Percentiles rank a stretch among this genome's conserved stretches.
phyloP scores from a whole-genome alignment of 2,329 filamentous ascomycete genomes.

The Colletotrichum costaricense region DNA sequence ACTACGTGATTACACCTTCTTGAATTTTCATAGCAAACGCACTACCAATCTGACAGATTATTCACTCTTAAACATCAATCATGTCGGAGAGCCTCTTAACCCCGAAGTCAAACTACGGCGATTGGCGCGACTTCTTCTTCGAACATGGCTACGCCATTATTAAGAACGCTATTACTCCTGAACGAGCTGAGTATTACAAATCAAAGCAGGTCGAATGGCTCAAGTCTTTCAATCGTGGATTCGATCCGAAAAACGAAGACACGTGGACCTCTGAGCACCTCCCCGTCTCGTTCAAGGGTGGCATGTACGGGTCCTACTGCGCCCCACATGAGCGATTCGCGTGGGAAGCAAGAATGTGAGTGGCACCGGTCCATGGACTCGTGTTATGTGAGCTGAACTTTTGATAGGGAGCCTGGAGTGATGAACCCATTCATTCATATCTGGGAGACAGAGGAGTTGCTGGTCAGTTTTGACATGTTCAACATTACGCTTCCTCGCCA shows the following conservation, averaged over 20 bases:
- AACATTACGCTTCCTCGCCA: slow-evolving; percentile 53
- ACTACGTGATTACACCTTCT: too few species aligned
- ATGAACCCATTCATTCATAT: slow-evolving; percentile 53
- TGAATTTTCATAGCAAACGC: too few species aligned
- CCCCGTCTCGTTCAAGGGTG: slow-evolving; percentile 54
- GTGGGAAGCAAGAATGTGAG: slow-evolving; percentile 52
- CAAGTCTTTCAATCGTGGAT: slow-evolving; percentile 52
- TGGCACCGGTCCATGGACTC: neutral
- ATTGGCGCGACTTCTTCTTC: slow-evolving; percentile 56
- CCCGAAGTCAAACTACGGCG: slow-evolving; percentile 15
- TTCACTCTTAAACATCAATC: neutral
- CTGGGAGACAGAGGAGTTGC: slow-evolving; percentile 47
- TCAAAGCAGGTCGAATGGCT: slow-evolving; percentile 56
- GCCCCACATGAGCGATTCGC: slow-evolving; percentile 54
- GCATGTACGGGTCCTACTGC: slow-evolving; percentile 54
- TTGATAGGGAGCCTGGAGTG: slow-evolving; percentile 48
- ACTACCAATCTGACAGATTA: too few species aligned
- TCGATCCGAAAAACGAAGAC: slow-evolving; percentile 48
- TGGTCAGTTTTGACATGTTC: slow-evolving; percentile 46
- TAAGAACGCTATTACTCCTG: slow-evolving; percentile 50
- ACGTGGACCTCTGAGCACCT: slow-evolving; percentile 58
- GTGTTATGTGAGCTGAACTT: neutral
- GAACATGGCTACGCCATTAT: slow-evolving; percentile 54
- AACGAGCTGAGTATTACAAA: slow-evolving; percentile 52
- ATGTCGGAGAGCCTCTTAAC: slow-evolving; percentile 15